These are phyloP conservation scores for Basipetospora chlamydospora DNA, from an alignment of 2,329 filamentous ascomycete species.

Conservation along the genomic window DNA sequence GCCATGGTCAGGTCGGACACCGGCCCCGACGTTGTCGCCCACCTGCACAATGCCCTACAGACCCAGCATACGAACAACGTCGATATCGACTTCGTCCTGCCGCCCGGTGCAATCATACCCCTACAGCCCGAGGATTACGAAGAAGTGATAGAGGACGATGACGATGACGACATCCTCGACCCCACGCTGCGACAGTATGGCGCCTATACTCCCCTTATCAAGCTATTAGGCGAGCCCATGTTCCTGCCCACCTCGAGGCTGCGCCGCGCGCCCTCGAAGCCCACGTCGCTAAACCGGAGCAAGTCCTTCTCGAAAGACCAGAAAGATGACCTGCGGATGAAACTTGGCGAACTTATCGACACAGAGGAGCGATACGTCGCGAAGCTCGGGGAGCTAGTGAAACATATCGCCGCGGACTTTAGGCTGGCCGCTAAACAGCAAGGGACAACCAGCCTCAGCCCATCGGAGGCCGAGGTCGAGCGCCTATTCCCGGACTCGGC, in stretches of 20 bases:
- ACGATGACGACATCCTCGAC: slow-evolving; percentile 51
- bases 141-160: slow-evolving; percentile 45
- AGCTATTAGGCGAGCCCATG: slow-evolving; percentile 66
- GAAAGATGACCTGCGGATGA: slow-evolving; percentile 71
- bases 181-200: slow-evolving; percentile 58
- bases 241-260: slow-evolving; percentile 79
- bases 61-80: slow-evolving; percentile 73
- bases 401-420: slow-evolving; percentile 68
- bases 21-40: slow-evolving; percentile 53
- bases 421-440: slow-evolving; percentile 51
- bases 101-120: slow-evolving; percentile 59
- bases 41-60: slow-evolving; percentile 61
- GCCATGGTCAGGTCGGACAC: slow-evolving; percentile 74
- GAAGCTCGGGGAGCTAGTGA: slow-evolving; percentile 73
- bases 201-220: slow-evolving; percentile 60
- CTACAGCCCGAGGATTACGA: slow-evolving; percentile 44
- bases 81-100: slow-evolving; percentile 77
- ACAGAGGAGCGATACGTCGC: slow-evolving; percentile 89
- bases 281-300: slow-evolving; percentile 63
- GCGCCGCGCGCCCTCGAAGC: slow-evolving; percentile 74
- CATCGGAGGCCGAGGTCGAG: slow-evolving; percentile 56
- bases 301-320: slow-evolving; percentile 68
- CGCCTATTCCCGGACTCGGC: slow-evolving; percentile 71
- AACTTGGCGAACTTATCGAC: slow-evolving; percentile 79
- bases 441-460: slow-evolving; percentile 48